phyloP scores from a whole-genome alignment of 192 early-diverging fungal species.

The Coemansia erecta region DNA sequence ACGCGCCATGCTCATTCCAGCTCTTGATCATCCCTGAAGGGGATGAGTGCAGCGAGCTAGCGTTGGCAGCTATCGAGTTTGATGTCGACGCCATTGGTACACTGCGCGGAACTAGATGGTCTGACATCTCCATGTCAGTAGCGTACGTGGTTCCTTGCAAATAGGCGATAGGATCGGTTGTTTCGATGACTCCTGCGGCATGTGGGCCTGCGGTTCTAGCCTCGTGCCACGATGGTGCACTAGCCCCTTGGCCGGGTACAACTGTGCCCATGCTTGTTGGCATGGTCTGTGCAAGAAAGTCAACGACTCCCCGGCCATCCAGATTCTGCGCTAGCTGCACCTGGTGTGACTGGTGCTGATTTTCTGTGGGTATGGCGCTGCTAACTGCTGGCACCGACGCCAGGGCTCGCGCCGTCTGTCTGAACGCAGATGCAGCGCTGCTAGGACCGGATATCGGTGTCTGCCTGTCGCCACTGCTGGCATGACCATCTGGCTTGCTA shows the following conservation, averaged over 20 bases:
- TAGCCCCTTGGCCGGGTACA: neutral
- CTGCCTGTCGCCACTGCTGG: constrained; percentile 56
- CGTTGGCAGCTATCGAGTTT: neutral
- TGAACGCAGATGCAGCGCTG: constrained; percentile 61
- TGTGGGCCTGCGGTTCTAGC: constrained; percentile 10
- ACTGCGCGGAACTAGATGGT: constrained; percentile 22
- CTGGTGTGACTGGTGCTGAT: constrained; percentile 69
- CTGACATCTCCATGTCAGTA: constrained; percentile 35
- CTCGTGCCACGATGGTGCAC: neutral
- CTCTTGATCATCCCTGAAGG: constrained; percentile 14
- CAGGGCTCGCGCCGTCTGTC: constrained; percentile 34
- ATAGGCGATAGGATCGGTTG: constrained; percentile 34
- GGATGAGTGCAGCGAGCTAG: constrained; percentile 10
- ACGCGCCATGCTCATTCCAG: constrained; percentile 47
- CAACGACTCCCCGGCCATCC: constrained; percentile 32
- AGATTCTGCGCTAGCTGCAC: constrained; percentile 65
- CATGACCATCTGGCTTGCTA: constrained; percentile 1
- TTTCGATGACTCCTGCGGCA: neutral
- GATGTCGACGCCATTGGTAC: neutral
- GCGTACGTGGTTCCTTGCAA: constrained; percentile 40
- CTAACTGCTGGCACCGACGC: neutral
- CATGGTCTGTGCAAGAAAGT: constrained; percentile 35
- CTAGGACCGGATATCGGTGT: constrained; percentile 66
- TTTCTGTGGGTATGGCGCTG: neutral
- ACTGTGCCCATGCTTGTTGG: constrained; percentile 36